Evolutionary conservation across 1,139 yeast species (phyloP), one percentile per base, ranked within the genome.

Genomic region (Yamadazyma kanchanaburiensis): DNA sequence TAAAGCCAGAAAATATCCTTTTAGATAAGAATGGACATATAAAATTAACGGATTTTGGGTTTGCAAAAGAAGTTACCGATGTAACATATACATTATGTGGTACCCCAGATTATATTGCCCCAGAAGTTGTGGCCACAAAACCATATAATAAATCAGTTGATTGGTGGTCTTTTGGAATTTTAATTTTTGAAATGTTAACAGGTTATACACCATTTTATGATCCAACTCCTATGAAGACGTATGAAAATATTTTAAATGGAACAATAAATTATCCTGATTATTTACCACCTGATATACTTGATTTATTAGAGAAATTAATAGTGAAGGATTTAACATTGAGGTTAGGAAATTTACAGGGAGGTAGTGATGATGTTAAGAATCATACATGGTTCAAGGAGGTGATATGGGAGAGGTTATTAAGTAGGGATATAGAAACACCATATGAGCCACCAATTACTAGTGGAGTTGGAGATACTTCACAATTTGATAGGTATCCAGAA

Each of bases 171-270:
- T 64, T 75, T 43, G 81, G 81, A 12, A 74, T 75, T 9, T 58
- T 75, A 34, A 74, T 75, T 27, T 75, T 66, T 46, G 81, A 75
- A 51, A 75, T 75, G 81, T 59, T 75, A 45, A 74, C 79, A 9
- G 81, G 81, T 12, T 73, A 72, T 43, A 75, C 81, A 1, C 81
- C 81, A 23, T 75, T 75, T 46, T 75, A 74, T 47, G 80, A 75
- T 45, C 63, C 76, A 14, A 71, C 79, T 1, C 80, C 80, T 10
- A 73, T 75, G 75, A 74, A 74, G 47, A 75, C 80, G 15, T 75
- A 75, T 49, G 80, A 75, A 45, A 75, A 74, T 45, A 75, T 75
- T 35, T 62, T 74, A 28, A 63, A 66, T 26, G 77, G 80, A 23
- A 67, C 72, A 28, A 60, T 74, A 27, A 68, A 60, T 36, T 74